Evolutionary conservation across 805 yeast species (phyloP).

Genomic region (Teunomyces gatunensis): DNA sequence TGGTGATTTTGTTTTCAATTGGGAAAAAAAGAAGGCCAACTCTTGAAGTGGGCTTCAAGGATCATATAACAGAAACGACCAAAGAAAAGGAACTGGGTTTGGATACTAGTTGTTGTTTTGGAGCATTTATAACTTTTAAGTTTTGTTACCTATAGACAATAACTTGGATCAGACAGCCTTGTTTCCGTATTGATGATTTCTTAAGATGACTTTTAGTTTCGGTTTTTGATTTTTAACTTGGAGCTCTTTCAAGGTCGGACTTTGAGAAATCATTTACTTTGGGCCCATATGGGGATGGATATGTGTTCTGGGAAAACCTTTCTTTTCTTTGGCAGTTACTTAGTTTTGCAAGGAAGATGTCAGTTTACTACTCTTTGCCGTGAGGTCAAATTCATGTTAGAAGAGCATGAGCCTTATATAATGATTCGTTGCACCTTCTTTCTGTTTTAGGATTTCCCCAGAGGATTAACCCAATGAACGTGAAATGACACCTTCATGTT

Average conservation of each 20-base stretch:
- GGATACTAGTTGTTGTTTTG: not conserved
- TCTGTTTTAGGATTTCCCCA: conserved; percentile 5
- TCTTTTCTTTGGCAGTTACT: not conserved
- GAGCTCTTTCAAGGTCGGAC: not conserved
- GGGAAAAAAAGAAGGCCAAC: not conserved
- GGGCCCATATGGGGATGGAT: not conserved
- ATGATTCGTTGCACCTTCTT: not conserved
- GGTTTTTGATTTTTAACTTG: not conserved
- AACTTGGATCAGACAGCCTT: not conserved
- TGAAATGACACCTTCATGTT: conserved; percentile 6
- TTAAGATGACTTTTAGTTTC: not conserved
- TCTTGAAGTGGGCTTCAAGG: not conserved
- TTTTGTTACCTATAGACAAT: not conserved
- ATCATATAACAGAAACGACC: not conserved
- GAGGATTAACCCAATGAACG: conserved; percentile 9
- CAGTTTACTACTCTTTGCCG: not conserved
- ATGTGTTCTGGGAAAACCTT: not conserved
- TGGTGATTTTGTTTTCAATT: conserved; percentile 1
- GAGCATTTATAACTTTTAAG: not conserved
- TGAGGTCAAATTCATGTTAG: not conserved
- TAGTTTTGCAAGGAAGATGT: not conserved
- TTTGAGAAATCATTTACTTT: conserved; percentile 3
- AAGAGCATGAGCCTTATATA: not conserved
- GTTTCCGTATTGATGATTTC: conserved; percentile 2
- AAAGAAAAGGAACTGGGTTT: conserved; percentile 1